These are phyloP conservation scores for Primulina huaijiensis DNA, from an alignment of 257 asterid genomes.

Conservation along the genomic window DNA sequence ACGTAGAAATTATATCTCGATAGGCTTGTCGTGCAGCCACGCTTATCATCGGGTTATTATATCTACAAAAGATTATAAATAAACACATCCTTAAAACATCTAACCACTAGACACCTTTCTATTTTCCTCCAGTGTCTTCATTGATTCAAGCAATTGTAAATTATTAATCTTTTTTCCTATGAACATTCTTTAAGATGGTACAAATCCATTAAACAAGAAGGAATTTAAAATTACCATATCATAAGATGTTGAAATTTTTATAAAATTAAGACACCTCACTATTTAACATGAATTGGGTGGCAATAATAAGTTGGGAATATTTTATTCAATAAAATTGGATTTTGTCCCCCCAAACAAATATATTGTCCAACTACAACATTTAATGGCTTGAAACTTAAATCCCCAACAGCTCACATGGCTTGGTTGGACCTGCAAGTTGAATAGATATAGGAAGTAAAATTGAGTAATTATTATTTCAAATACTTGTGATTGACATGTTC, in stretches of 20 bases:
- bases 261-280: constrained; percentile 28
- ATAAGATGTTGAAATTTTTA: constrained; percentile 26
- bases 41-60: too few relatives aligned
- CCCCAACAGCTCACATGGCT: constrained; percentile 50
- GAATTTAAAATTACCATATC: constrained; percentile 19
- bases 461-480: too few relatives aligned
- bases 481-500: too few relatives aligned
- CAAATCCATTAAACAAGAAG: background rate
- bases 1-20: too few relatives aligned
- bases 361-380: constrained; percentile 34
- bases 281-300: constrained; percentile 28
- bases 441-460: background rate
- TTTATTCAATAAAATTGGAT: constrained; percentile 27
- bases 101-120: too few relatives aligned
- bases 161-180: constrained; percentile 18
- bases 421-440: constrained; percentile 26
- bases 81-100: too few relatives aligned
- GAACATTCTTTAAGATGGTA: constrained; percentile 24
- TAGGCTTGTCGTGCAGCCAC: too few relatives aligned
- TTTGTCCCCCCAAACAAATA: constrained; percentile 33
- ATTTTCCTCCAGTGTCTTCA: constrained; percentile 2
- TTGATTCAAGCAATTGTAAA: background rate
- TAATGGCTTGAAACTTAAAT: constrained; percentile 34
- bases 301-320: constrained; percentile 19
- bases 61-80: too few relatives aligned